Evolutionary conservation across 208 protist species (phyloP).

Genomic region (Tritrichomonas musculus): DNA sequence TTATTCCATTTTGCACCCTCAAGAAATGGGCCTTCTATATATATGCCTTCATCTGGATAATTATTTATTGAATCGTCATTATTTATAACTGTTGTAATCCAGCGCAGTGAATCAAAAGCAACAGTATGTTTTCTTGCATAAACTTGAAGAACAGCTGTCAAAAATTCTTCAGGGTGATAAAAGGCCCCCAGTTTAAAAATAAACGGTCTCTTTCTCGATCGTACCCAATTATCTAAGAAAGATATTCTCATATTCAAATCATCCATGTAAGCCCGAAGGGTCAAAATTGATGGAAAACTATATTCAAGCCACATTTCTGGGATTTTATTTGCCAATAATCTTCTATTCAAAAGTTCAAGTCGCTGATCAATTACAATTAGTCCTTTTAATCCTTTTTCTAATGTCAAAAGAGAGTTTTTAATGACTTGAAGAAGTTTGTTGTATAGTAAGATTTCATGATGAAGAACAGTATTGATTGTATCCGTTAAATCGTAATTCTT

Average conservation of each 20-base stretch:
- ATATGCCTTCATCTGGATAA: slow-evolving; percentile 73
- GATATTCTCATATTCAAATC: slow-evolving; percentile 81
- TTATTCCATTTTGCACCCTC: slow-evolving; percentile 84
- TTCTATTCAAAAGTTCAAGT: slow-evolving; percentile 62
- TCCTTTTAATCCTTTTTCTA: slow-evolving; percentile 77
- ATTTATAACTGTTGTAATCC: background rate
- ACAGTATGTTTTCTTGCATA: slow-evolving; percentile 88
- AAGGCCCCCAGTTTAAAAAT: slow-evolving; percentile 74
- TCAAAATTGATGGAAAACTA: slow-evolving; percentile 84
- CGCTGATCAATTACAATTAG: slow-evolving; percentile 62
- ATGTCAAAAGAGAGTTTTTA: slow-evolving; percentile 75
- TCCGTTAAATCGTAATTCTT: background rate
- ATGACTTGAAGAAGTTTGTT: slow-evolving; percentile 80
- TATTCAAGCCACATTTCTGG: slow-evolving; percentile 78
- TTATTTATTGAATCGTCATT: slow-evolving; percentile 47
- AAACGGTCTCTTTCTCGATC: background rate
- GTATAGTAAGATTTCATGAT: slow-evolving; percentile 66
- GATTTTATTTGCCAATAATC: slow-evolving; percentile 65
- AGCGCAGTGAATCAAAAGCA: slow-evolving; percentile 69
- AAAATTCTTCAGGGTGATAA: slow-evolving; percentile 97
- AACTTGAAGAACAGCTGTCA: slow-evolving; percentile 96
- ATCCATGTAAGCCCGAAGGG: slow-evolving; percentile 80
- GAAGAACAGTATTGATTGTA: slow-evolving; percentile 76
- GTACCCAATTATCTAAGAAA: slow-evolving; percentile 76
- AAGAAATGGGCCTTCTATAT: slow-evolving; percentile 85